These are phyloP conservation scores for Piedraia hortae DNA, from an alignment of 2,329 filamentous ascomycete genomes.

Conservation along the genomic window DNA sequence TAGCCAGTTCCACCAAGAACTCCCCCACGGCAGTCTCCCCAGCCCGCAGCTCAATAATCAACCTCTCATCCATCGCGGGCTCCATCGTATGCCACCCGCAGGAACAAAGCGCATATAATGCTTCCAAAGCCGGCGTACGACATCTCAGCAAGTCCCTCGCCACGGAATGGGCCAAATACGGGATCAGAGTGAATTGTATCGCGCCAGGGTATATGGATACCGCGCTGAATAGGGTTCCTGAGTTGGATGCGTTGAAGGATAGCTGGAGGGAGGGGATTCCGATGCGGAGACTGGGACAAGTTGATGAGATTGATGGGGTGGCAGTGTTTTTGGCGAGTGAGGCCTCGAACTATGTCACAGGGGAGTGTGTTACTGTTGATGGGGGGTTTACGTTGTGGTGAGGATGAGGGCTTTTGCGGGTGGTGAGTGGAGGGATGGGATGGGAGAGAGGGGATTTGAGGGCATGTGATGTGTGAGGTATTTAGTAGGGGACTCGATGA, in stretches of 20 bases:
- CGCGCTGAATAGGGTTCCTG: slow-evolving; percentile 48
- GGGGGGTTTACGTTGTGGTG: slow-evolving; percentile 36
- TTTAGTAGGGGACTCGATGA: too few relatives aligned
- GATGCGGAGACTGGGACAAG: slow-evolving; percentile 41
- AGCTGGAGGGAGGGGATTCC: slow-evolving; percentile 52
- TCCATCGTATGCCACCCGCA: slow-evolving; percentile 27
- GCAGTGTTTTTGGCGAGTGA: slow-evolving; percentile 52
- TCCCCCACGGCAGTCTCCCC: too few relatives aligned
- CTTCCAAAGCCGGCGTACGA: slow-evolving; percentile 54
- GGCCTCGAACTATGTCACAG: slow-evolving; percentile 49
- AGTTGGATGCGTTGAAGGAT: slow-evolving; percentile 55
- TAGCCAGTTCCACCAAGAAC: slow-evolving; percentile 38
- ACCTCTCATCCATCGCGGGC: slow-evolving; percentile 38
- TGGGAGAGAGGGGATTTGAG: too few relatives aligned
- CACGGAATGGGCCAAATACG: slow-evolving; percentile 59
- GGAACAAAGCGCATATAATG: slow-evolving; percentile 62
- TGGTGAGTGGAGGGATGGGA: too few relatives aligned
- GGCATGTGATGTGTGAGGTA: too few relatives aligned
- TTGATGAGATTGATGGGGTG: slow-evolving; percentile 52
- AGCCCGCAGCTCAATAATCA: slow-evolving; percentile 49
- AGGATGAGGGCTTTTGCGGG: slow-evolving; percentile 1
- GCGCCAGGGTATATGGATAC: slow-evolving; percentile 74
- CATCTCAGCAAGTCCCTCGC: slow-evolving; percentile 57
- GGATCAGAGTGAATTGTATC: slow-evolving; percentile 62
- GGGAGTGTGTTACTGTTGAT: slow-evolving; percentile 43